Evolutionary conservation across 352 stramenopile genomes (phyloP), one percentile per base, ranked within the genome.

Genomic region (Phytophthora europaea): DNA sequence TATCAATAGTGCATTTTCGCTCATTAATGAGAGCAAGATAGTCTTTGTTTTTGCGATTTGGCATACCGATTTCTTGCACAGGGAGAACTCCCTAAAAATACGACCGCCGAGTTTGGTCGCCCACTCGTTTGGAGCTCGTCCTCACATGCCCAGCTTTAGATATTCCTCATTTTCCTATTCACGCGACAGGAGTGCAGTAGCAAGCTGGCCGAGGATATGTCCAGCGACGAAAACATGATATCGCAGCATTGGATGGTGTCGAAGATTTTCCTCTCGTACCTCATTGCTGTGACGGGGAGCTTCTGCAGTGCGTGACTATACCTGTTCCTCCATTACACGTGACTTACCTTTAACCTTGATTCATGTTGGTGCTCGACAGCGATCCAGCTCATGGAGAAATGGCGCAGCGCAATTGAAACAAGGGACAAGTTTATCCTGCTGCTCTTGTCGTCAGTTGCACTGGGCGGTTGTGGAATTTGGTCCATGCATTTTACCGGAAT

Each of bases 401-500:
- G 85, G 85, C 85, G 83, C 22, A 43, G 80, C n/a, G 70, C 80
- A 34, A 75, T 80, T 38, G 75, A 60, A 8, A 63, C 52, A 4
- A 74, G 58, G 7, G 60, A 75, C 12, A 89, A 89, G 63, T 31
- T 78, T 26, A 18, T 84, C 2, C 67, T 91, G 31, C 68, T 93
- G n/a, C 3, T 79, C 1, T 20, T 88, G 0, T 81, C 85, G 4
- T 70, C 82, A 0, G 20, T 89, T 26, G 68, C 78, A 1, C 65
- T 93, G n/a, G 84, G 85, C 26, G 86, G 84, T 3, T 88, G 82
- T 47, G 84, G 82, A 20, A 92, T 93, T 56, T 93, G 84, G 86
- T 77, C 67, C 72, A 92, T 88, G 83, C 86, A 93, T n/a, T 92
- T 93, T 61, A 88, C 84, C 5, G 86, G 86, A 26, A 93, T 93